These are phyloP conservation scores for Delonix regia DNA, from an alignment of 306 rosid genomes.

Conservation along the genomic window DNA sequence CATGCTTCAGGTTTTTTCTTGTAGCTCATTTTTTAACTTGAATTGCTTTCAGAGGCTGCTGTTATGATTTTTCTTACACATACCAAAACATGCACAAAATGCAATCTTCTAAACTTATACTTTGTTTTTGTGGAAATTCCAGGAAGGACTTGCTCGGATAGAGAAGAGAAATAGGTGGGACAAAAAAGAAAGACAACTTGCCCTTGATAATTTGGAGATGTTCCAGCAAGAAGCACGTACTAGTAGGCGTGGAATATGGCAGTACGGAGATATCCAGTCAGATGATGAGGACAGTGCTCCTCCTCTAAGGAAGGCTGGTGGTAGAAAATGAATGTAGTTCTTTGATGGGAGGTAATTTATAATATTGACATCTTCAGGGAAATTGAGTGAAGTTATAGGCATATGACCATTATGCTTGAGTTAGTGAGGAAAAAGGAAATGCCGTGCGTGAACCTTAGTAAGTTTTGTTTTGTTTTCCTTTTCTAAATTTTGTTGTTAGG, in stretches of 20 bases:
- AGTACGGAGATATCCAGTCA: conserved; percentile 85
- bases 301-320: conserved; percentile 70
- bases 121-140: conserved; percentile 42
- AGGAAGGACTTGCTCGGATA: conserved; percentile 89
- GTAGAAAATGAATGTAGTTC: conserved; percentile 58
- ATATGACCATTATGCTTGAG: conserved; percentile 36
- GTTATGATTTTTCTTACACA: background rate
- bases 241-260: conserved; percentile 83
- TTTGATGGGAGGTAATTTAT: conserved; percentile 29
- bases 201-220: conserved; percentile 74
- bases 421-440: conserved; percentile 45
- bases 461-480: conserved; percentile 53
- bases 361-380: conserved; percentile 44
- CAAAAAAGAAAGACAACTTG: conserved; percentile 63
- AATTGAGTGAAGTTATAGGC: conserved; percentile 51
- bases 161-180: conserved; percentile 87
- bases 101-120: conserved; percentile 1
- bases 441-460: conserved; percentile 50
- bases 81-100: background rate
- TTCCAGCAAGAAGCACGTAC: conserved; percentile 82
- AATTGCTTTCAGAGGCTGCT: conserved; percentile 20
- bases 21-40: conserved; percentile 5
- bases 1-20: conserved; percentile 76
- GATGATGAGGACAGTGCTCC: conserved; percentile 83
- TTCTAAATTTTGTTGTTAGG: conserved; percentile 48